Conservation (phyloP, 1,284 basidiomycete genomes). For the Amylostereum areolatum region DNA sequence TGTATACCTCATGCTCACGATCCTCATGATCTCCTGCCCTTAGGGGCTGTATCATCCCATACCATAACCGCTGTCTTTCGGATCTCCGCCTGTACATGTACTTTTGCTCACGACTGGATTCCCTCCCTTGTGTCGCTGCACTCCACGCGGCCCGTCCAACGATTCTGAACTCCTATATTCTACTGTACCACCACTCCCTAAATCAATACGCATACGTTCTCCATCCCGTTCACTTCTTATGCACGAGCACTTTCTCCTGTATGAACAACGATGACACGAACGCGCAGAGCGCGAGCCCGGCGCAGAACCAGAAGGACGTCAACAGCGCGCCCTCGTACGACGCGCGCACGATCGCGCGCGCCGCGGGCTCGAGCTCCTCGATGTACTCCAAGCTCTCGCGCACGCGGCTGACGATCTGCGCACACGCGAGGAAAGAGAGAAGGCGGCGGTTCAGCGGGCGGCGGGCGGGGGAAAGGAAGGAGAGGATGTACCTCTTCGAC, state of each 20-base stretch:
- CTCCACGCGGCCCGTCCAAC: too few relatives aligned
- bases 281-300: slow-evolving; percentile 30
- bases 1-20: too few relatives aligned
- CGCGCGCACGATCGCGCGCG: slow-evolving; percentile 34
- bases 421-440: not conserved
- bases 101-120: too few relatives aligned
- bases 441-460: too few relatives aligned
- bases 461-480: not conserved
- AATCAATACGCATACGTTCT: too few relatives aligned
- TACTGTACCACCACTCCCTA: too few relatives aligned
- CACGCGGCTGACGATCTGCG: slow-evolving; percentile 46
- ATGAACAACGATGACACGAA: slow-evolving; percentile 42
- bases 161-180: too few relatives aligned
- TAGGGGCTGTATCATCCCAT: too few relatives aligned
- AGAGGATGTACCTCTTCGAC: slow-evolving; percentile 38
- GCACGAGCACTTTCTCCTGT: slow-evolving; percentile 36
- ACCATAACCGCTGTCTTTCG: too few relatives aligned
- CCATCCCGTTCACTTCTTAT: not conserved
- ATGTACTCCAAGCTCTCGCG: slow-evolving; percentile 51
- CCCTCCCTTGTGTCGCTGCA: too few relatives aligned
- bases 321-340: slow-evolving; percentile 39
- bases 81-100: too few relatives aligned
- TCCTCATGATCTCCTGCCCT: too few relatives aligned
- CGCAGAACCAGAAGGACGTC: slow-evolving; percentile 35
- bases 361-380: slow-evolving; percentile 38